Conservation (phyloP, 2,329 filamentous ascomycete genomes). For the Diplodia scrobiculata region DNA sequence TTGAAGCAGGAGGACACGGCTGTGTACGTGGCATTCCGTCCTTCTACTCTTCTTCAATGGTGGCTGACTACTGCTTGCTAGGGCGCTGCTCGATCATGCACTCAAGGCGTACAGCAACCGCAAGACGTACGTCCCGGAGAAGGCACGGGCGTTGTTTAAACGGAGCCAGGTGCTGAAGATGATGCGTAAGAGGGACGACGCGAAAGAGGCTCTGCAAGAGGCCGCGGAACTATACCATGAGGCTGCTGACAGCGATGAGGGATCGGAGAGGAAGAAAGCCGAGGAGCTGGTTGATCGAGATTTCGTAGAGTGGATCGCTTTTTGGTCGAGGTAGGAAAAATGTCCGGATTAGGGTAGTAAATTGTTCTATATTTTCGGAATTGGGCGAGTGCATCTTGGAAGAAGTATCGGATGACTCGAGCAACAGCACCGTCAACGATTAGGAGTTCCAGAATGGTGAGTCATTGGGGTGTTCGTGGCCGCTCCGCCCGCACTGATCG, state of each 20-base stretch:
- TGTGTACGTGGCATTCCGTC: background rate
- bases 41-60: no score
- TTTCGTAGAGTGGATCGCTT: background rate
- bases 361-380: no score
- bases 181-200: background rate
- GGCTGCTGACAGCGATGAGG: background rate
- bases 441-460: background rate
- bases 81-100: background rate
- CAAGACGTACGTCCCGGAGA: slow-evolving; percentile 16
- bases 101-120: slow-evolving; percentile 3
- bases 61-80: background rate
- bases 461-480: background rate
- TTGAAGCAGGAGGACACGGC: slow-evolving; percentile 11
- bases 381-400: no score
- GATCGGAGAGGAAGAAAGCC: background rate
- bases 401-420: background rate
- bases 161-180: background rate
- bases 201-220: background rate
- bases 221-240: background rate
- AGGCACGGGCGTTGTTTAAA: slow-evolving; percentile 22
- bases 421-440: background rate
- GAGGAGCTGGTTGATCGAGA: background rate
- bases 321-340: slow-evolving; percentile 5
- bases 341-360: no score
- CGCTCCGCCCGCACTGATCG: slow-evolving; percentile 1